Base-by-base conservation (phyloP, 441 rosid species). In the Metrosideros polymorpha region DNA sequence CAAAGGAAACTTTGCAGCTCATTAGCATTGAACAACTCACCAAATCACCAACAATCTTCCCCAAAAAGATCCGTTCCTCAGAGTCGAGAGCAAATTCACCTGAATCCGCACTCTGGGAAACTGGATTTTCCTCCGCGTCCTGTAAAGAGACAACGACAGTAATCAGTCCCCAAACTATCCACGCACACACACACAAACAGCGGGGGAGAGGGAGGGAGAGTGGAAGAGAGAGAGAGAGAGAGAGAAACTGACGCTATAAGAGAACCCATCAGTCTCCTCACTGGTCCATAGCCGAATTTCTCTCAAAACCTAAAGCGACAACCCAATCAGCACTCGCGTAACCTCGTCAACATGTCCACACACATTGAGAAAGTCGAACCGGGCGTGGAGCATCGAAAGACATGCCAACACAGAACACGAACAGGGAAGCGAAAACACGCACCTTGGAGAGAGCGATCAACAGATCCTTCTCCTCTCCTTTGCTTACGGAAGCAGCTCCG, bases 401-500 rank as follows among this genome's bases (percentile, higher is more conserved):
- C 43, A 22, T 35, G 47, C 47, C 1, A 66, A 42, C n/a, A 66
- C 79, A 24, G 35, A 12, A 32, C 35, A 71, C 53, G 63, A 4
- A 85, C 51, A 83, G n/a, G n/a, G 5, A 30, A 25, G 55, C 47
- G 49, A 24, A 24, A 35, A 85, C 63, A n/a, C 75, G 52, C 85
- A 92, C 95, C 94, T 92, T 89, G 83, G 96, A 94, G 19, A 95
- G 95, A 84, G 92, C 86, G 55, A 91, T 83, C 55, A 95, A 90
- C 82, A 95, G 89, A 29, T 88, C 85, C 86, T 89, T 91, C 92
- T 95, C 96, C 35, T 83, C 77, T 52, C 90, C 91, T 89, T 89
- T 89, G 85, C 88, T 84, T 56, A 87, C 51, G 24, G 88, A 87
- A 85, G 85, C 76, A 45, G 57, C 77, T 27, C 87, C 92, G 66